Conservation (phyloP, 139 green algal species). For the Desmodesmus armatus region DNA sequence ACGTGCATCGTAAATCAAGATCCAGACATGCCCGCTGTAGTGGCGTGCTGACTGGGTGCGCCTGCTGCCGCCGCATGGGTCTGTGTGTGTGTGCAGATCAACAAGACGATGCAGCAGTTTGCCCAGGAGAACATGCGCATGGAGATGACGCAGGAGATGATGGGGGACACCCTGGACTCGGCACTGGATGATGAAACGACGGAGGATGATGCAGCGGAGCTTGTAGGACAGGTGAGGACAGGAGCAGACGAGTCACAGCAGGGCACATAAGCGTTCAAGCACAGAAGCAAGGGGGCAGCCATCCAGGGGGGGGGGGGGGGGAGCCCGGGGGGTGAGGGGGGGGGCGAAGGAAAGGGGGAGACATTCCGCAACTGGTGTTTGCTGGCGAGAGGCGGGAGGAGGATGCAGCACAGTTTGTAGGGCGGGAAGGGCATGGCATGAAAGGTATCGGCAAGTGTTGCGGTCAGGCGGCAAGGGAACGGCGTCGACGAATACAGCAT, state of each 20-base stretch:
- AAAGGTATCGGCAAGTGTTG: too few species aligned
- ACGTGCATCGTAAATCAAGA: too few species aligned
- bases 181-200: conserved; percentile 73
- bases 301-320: too few species aligned
- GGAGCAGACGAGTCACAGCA: too few species aligned
- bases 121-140: conserved; percentile 73
- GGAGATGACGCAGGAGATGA: conserved; percentile 78
- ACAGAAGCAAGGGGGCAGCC: neutral
- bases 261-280: neutral
- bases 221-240: conserved; percentile 77
- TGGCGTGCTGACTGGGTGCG: too few species aligned
- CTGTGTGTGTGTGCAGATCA: too few species aligned
- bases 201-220: conserved; percentile 75
- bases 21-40: too few species aligned
- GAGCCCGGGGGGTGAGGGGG: neutral
- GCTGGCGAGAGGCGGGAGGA: neutral
- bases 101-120: conserved; percentile 73
- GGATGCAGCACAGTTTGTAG: neutral
- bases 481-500: too few species aligned
- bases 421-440: too few species aligned
- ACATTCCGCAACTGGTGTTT: neutral
- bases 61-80: too few species aligned
- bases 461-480: too few species aligned
- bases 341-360: neutral
- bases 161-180: conserved; percentile 75